These are phyloP conservation scores for Neurospora intermedia DNA, from an alignment of 495 filamentous ascomycete genomes.

Conservation along the genomic window DNA sequence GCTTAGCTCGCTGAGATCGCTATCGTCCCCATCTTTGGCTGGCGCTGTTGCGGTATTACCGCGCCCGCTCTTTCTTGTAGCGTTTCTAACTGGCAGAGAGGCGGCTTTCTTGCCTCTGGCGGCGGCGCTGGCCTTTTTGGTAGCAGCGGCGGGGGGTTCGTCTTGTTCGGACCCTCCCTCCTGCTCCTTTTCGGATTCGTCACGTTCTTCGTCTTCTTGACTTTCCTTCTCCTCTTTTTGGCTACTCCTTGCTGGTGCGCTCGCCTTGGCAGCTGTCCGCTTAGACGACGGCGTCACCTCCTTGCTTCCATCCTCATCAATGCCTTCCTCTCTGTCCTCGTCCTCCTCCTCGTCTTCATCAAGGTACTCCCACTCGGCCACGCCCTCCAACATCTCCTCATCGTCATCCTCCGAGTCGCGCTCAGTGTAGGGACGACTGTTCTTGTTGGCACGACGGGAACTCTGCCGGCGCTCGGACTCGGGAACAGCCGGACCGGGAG, in stretches of 20 bases:
- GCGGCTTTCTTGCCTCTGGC: slow-evolving; percentile 5
- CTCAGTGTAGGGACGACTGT: slow-evolving; percentile 30
- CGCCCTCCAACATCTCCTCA: slow-evolving; percentile 46
- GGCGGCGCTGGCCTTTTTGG: background rate
- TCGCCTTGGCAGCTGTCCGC: background rate
- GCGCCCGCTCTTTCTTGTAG: background rate
- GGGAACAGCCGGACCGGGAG: slow-evolving; percentile 15
- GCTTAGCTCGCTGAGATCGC: background rate
- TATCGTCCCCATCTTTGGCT: background rate
- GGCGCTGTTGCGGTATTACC: background rate
- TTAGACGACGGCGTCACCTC: background rate
- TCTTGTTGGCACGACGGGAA: slow-evolving; percentile 32
- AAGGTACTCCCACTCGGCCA: slow-evolving; percentile 44
- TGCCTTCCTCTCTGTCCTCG: background rate
- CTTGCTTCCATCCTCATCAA: background rate
- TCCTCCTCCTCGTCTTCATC: slow-evolving; percentile 10
- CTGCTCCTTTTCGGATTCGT: slow-evolving; percentile 4
- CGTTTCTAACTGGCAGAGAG: background rate
- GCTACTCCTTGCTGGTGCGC: background rate
- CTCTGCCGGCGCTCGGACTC: slow-evolving; percentile 39
- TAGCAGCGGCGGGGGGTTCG: background rate
- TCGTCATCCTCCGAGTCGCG: slow-evolving; percentile 43
- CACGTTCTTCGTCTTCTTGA: slow-evolving; percentile 4
- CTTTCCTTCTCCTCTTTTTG: slow-evolving; percentile 3
- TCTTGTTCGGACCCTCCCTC: slow-evolving; percentile 17